Evolutionary conservation across 257 asterid genomes (phyloP), one percentile per base, ranked within the genome.

Genomic region (Thymus quinquecostatus): DNA sequence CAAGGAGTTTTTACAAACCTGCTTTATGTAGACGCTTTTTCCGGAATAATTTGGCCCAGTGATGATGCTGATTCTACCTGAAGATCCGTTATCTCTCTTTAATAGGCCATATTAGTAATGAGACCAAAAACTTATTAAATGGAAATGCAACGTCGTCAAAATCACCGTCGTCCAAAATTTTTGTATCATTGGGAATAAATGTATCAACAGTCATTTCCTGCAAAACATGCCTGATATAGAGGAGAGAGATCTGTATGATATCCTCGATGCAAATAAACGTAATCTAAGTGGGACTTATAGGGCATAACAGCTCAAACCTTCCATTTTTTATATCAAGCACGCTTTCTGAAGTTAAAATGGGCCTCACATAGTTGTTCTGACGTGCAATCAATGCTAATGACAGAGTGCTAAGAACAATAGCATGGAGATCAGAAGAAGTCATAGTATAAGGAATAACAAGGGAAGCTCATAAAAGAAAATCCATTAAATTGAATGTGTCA

Each of bases 1-100:
- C 2, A 27, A 43, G 10, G 28, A 47, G 36, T 48, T 69, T 75
- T 66, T 71, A 69, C 77, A 38, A 27, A 89, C 99, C 97, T 95
- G 98, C 81, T 95, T 95, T 77, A 88, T 85, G 72, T 88, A 95
- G 82, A 95, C 88, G 69, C 98, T 95, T 86, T 95, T 91, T 69
- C 97, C 97, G 67, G 99, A 92, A 83, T 89, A 95, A 79, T 95
- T 95, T 57, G 99, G 99, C 56, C 99, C 99, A 27, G 97, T 91
- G 82, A 95, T 92, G 79, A 95, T 86, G 69, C 76, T 78, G 81
- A 92, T 82, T 78, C 89, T 87, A 75, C 98, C 99, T 95, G 85
- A 68, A 82, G 65, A 79, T 62, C 29, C 70, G 50, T 50, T 75
- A 66, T 40, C 76, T 48, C 66, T 71, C 70, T 53, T 70, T 53